Conservation (phyloP, 2,329 filamentous ascomycete species). For the Emydomyces testavorans region DNA sequence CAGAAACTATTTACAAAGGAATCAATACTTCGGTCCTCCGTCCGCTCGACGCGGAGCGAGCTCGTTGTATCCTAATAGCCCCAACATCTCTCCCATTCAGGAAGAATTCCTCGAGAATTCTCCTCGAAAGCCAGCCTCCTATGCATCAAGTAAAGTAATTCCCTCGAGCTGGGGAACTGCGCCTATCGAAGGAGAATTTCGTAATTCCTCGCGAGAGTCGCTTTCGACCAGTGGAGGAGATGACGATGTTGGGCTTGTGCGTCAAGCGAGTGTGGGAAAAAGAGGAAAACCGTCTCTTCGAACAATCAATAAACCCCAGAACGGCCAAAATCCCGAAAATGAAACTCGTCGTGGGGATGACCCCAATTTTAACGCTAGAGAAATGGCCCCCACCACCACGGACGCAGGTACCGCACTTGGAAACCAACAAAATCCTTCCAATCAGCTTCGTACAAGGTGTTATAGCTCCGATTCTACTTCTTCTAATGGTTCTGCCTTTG, state of each 20-base stretch:
- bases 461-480: conserved; percentile 18
- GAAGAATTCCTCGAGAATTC: conserved; percentile 51
- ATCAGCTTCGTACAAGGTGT: conserved; percentile 1
- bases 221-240: conserved; percentile 8
- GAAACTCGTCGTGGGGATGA: neutral
- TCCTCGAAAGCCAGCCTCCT: conserved; percentile 49
- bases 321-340: conserved; percentile 2
- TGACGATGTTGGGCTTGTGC: conserved; percentile 21
- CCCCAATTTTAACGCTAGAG: neutral
- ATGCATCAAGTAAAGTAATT: conserved; percentile 60
- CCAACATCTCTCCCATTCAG: conserved; percentile 62
- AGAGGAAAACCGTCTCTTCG: conserved; percentile 24
- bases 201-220: neutral
- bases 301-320: conserved; percentile 20
- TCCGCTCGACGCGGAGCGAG: conserved; percentile 26
- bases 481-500: conserved; percentile 20
- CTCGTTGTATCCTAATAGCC: conserved; percentile 47
- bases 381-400: neutral
- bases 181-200: conserved; percentile 16
- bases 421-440: neutral
- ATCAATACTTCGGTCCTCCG: conserved; percentile 18
- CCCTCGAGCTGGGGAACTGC: conserved; percentile 54
- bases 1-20: conserved; percentile 22
- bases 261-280: conserved; percentile 25
- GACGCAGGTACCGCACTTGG: neutral